Base-by-base conservation (phyloP, 2,329 filamentous ascomycete genomes). In the Ilyonectria mors-panacis region DNA sequence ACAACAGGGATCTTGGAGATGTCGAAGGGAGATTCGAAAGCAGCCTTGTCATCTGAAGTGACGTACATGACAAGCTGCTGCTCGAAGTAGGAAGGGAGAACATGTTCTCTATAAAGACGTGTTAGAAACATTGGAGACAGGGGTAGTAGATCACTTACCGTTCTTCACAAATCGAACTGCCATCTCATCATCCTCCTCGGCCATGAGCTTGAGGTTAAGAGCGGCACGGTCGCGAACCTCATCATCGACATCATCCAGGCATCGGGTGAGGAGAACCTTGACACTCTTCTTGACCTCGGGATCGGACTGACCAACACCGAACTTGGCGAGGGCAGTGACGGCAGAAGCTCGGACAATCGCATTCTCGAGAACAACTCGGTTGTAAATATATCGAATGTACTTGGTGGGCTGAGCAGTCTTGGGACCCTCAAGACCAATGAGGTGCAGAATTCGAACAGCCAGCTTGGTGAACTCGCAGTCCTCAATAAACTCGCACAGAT, bases 381-480 rank as follows among this genome's bases (percentile, higher is more conserved):
- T 99, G 86, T 99, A 99, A 78, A 99, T 99, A 82, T 98, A 99
- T 65, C 96, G 93, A 75, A 99, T 97, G 81, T 98, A 99, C 87
- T 99, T 98, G 63, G 96, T 98, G 0, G 96, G 96, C 76, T 98
- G 94, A 17, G 93, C 91, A 3, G 95, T 98, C 85, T 96, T 97
- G 70, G 96, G 96, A 0, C 96, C 96, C 84, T 99, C 96, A 30
- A 95, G 88, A 76, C 96, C 96, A 48, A 99, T 91, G 21, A 99
- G 89, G 81, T 99, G 95, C 62, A 99, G 85, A 75, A 99, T 97
- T 67, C 96, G 92, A 54, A 99, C 95, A 33, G 96, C 95, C 69
- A 99, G 87, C 84, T 99, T 99, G 30, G 96, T 98, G 81, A 98
- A 99, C 80, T 99, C 96, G 84, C 96, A 99, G 80, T 99, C 96